These are phyloP conservation scores for Solanum infundibuliforme DNA, from an alignment of 257 asterid genomes.

Conservation along the genomic window DNA sequence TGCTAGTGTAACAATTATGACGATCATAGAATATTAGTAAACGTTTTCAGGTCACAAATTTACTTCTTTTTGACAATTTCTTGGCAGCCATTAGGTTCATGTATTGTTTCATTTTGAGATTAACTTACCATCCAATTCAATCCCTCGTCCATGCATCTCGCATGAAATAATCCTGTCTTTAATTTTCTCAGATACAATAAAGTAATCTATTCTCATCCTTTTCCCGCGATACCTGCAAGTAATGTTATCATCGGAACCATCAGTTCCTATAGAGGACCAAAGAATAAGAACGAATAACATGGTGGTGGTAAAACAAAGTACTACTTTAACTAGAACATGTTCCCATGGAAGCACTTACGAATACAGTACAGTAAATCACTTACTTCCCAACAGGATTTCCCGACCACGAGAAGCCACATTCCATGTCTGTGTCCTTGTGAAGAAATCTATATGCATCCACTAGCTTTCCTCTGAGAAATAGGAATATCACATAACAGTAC, in stretches of 20 bases:
- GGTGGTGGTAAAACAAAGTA: background rate
- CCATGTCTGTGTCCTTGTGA: conserved; percentile 74
- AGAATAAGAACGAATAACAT: background rate
- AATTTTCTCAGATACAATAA: conserved; percentile 58
- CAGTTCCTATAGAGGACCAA: background rate
- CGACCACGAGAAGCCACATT: conserved; percentile 92
- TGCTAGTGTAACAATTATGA: background rate
- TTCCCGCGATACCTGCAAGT: conserved; percentile 86
- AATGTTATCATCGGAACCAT: background rate
- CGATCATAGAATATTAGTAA: background rate
- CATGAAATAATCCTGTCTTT: conserved; percentile 61
- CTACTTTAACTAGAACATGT: background rate
- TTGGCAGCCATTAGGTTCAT: background rate
- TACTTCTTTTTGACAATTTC: background rate
- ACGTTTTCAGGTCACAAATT: background rate
- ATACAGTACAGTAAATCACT: conserved; percentile 13
- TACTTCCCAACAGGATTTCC: conserved; percentile 92
- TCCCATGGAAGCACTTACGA: background rate
- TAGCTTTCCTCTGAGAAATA: conserved; percentile 51
- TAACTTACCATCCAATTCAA: conserved; percentile 63
- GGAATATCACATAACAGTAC: background rate
- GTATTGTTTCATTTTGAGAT: background rate
- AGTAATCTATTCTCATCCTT: conserved; percentile 96
- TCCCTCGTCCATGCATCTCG: conserved; percentile 75
- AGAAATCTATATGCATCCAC: conserved; percentile 77